Evolutionary conservation across 371 early-diverging fungal genomes (phyloP).

Genomic region (Entomophthora muscae): DNA sequence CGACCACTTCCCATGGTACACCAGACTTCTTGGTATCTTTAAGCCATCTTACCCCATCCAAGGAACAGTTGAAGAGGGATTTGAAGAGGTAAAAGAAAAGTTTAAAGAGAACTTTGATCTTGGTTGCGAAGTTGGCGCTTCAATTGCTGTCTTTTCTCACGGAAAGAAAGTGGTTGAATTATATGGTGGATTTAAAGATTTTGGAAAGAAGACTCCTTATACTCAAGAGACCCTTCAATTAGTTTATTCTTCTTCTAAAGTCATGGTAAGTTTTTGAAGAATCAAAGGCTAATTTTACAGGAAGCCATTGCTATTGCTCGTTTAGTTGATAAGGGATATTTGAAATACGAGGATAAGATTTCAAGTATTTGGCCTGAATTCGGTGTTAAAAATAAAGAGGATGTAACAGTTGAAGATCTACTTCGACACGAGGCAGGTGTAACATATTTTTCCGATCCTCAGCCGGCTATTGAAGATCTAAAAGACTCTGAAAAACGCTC

Average conservation of each 20-base stretch:
- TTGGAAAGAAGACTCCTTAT: slow-evolving; percentile 19
- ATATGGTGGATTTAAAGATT: slow-evolving; percentile 40
- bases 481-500: slow-evolving; percentile 16
- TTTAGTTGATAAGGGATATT: slow-evolving; percentile 31
- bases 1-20: neutral
- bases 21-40: neutral
- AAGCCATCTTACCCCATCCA: neutral
- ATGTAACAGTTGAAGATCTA: slow-evolving; percentile 39
- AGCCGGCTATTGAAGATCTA: slow-evolving; percentile 15
- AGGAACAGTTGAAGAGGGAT: neutral
- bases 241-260: slow-evolving; percentile 46
- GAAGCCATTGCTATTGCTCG: slow-evolving; percentile 27
- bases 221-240: slow-evolving; percentile 33
- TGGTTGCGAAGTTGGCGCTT: slow-evolving; percentile 30
- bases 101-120: slow-evolving; percentile 9
- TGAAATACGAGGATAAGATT: slow-evolving; percentile 32
- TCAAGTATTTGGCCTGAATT: slow-evolving; percentile 60
- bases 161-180: slow-evolving; percentile 36
- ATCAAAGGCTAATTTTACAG: slow-evolving; percentile 16
- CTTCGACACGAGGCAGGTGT: slow-evolving; percentile 48
- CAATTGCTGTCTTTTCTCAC: slow-evolving; percentile 29
- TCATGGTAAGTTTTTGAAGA: slow-evolving; percentile 13
- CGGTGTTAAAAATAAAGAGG: slow-evolving; percentile 43
- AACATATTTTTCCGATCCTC: slow-evolving; percentile 25
- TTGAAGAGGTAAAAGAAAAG: slow-evolving; percentile 2